Evolutionary conservation across 495 filamentous ascomycete genomes (phyloP).

Genomic region (Penicillium dipodomyicola): DNA sequence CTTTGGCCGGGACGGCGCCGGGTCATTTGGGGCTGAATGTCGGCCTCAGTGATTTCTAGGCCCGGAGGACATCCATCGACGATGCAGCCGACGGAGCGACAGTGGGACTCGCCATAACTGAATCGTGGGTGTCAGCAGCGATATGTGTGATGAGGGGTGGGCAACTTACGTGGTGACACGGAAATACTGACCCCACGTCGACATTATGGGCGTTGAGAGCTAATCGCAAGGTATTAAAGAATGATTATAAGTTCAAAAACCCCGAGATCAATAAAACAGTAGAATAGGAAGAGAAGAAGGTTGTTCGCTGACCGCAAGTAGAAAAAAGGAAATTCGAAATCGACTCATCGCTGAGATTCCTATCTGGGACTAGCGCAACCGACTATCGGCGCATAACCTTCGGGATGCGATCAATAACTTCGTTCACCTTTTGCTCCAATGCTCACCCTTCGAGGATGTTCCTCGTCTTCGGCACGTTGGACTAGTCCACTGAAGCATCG

Average conservation of each 20-base stretch:
- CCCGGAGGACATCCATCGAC: conserved; percentile 88
- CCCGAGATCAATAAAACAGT: conserved; percentile 3
- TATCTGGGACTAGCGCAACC: conserved; percentile 34
- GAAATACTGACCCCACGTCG: conserved; percentile 86
- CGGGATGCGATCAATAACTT: conserved; percentile 12
- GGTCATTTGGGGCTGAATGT: conserved; percentile 95
- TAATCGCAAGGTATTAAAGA: neutral
- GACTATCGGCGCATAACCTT: conserved; percentile 27
- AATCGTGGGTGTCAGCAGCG: conserved; percentile 11
- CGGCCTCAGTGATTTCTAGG: conserved; percentile 79
- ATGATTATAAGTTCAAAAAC: neutral
- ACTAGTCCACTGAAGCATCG: neutral
- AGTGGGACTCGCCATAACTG: conserved; percentile 89
- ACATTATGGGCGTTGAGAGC: conserved; percentile 56
- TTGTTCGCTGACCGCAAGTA: neutral
- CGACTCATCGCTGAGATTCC: conserved; percentile 30
- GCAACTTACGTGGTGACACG: conserved; percentile 75
- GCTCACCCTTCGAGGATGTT: conserved; percentile 18
- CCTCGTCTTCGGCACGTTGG: conserved; percentile 4
- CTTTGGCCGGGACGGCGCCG: conserved; percentile 88
- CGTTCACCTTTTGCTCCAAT: conserved; percentile 21
- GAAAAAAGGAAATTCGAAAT: conserved; percentile 20
- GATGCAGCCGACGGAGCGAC: conserved; percentile 85
- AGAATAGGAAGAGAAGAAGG: neutral
- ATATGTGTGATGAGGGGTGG: conserved; percentile 9